Base-by-base conservation (phyloP, 768 basidiomycete species). In the Mycena metata region DNA sequence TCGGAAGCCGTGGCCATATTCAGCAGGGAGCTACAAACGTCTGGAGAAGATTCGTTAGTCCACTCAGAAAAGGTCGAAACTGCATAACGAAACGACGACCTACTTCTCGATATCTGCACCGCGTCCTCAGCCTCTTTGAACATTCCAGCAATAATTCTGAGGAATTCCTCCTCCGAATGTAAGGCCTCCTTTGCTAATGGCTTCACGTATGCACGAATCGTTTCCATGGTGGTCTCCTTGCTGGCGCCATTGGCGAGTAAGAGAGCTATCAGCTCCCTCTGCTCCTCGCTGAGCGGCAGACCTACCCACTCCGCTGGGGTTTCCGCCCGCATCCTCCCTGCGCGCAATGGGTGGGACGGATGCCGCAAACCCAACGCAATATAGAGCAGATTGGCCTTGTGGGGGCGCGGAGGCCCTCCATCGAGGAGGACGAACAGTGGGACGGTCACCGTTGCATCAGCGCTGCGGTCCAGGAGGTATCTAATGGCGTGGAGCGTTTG, bases 131-230 rank as follows among this genome's bases (percentile, higher is more conserved):
- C n/a, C n/a, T n/a, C n/a, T n/a, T n/a, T n/a, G n/a, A n/a, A n/a
- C 68, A 69, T 69, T 15, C 24, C 51, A 4, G 47, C n/a, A 5
- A 60, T 41, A 36, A 65, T 50, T 13, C 43, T 43, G 1, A 69
- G 52, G n/a, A 52, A 57, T 12, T 54, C 63, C 21, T 39, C 33
- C 52, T 68, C 67, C 0, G 68, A 59, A 26, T 76, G 75, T 2
- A 76, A 75, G 0, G 67, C 70, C 24, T 71, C 76, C 16, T 79
- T 77, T 23, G 72, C 76, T 41, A 78, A 70, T 59, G 77, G 78
- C 7, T 73, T 78, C 57, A 78, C 72, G 70, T 78, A 74, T 26
- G 74, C 79, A 55, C 75, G 78, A 70, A 73, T 76, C 9, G 70
- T 75, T 23, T 19, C 23, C 63, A 69, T 21, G 8, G 57, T 21